Evolutionary conservation across 768 basidiomycete species (phyloP), one percentile per base, ranked within the genome.

Genomic region (Candolleomyces aberdarensis): DNA sequence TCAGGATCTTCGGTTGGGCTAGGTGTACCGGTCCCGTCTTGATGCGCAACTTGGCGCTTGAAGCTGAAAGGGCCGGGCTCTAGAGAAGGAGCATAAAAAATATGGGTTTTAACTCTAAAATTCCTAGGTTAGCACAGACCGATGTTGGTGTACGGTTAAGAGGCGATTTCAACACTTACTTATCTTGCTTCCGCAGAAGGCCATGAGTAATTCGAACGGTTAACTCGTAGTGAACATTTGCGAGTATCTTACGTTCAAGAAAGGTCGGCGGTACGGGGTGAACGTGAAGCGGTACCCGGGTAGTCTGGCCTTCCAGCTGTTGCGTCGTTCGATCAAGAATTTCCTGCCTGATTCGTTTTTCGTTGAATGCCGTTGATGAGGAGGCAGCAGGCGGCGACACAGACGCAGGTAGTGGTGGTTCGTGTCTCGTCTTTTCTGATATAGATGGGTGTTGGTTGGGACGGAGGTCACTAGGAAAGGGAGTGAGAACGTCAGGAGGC

Each of bases 211-310:
- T 68, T 44, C 63, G 62, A 20, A 74, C 59, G 20, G 54, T 63
- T 7, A 74, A 60, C 47, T 72, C 67, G 46, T 74, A 74, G 44
- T 61, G 62, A 4, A 74, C 60, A 48, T 63, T 72, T 14, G 57
- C 71, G n/a, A 63, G 63, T 3, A 62, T 60, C 1, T 58, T 53
- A 20, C 65, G 67, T 47, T 74, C 73, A 1, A 63, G 60, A 51
- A 73, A 73, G 2, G 72, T 67, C 26, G 72, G 66, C 5, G 72
- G 70, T 20, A 55, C 15, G 9, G 32, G 32, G 15, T 32, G 40
- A 11, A 55, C 40, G 26, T 31, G 53, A 29, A 15, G 53, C 11
- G n/a, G 11, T 29, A 20, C 53, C 2, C 10, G 10, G 3, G n/a
- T 10, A 2, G n/a, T 10, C 20, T 17, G 15, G 5, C 48, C 48